A percentile compares a stretch with the other conserved stretches of the same genome.
phyloP scores from a whole-genome alignment of 78 protist genomes.

The Dictyostelium purpureum region DNA sequence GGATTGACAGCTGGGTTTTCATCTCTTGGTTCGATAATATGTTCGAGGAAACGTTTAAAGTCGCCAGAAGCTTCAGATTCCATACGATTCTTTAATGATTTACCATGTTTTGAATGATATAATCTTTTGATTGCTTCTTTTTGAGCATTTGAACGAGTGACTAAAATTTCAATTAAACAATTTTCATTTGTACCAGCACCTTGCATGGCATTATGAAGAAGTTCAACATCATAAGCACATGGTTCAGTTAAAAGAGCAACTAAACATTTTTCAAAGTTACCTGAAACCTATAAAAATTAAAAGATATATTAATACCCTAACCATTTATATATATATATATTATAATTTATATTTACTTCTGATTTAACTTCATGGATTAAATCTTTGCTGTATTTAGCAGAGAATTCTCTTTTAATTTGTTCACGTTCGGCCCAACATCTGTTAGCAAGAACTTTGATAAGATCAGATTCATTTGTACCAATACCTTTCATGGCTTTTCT shows the following conservation, averaged over 20 bases:
- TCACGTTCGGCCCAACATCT: constrained; percentile 48
- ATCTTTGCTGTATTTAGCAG: not conserved
- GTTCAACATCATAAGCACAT: constrained; percentile 35
- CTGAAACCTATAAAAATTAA: too few species aligned
- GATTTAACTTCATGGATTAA: constrained; percentile 62
- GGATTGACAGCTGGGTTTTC: constrained; percentile 29
- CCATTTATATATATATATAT: too few species aligned
- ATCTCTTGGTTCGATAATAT: constrained; percentile 35
- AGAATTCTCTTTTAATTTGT: constrained; percentile 16
- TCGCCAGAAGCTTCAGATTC: constrained; percentile 36
- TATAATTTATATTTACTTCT: constrained; percentile 24
- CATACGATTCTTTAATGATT: constrained; percentile 15
- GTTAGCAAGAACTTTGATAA: constrained; percentile 42
- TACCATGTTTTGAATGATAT: not conserved
- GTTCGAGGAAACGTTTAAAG: constrained; percentile 15
- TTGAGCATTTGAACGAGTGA: constrained; percentile 47
- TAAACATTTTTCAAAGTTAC: constrained; percentile 36
- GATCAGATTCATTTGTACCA: constrained; percentile 52
- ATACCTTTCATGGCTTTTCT: constrained; percentile 74
- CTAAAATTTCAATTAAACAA: constrained; percentile 17
- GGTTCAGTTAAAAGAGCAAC: constrained; percentile 77
- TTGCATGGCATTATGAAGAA: not conserved
- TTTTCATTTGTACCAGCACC: constrained; percentile 76
- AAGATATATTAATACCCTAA: too few species aligned
- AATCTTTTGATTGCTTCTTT: not conserved